phyloP scores from a whole-genome alignment of 2,329 filamentous ascomycete species.

The Didymella sp. region DNA sequence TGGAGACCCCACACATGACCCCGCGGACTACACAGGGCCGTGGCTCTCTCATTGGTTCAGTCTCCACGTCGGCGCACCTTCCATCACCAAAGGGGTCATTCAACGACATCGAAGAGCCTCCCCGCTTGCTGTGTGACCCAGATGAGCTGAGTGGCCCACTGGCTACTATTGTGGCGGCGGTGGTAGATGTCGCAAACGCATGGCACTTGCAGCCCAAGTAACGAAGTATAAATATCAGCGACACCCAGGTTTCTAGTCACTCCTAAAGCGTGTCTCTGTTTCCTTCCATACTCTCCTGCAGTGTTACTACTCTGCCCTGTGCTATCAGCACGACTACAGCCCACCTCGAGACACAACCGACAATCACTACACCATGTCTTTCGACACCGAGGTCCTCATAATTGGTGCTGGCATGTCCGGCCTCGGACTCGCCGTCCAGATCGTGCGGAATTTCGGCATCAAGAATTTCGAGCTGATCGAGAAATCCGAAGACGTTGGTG shows the following conservation, averaged over 20 bases:
- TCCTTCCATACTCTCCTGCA: not conserved
- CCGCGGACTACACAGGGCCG: slow-evolving; percentile 6
- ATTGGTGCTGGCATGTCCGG: slow-evolving; percentile 60
- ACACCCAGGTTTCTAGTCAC: not conserved
- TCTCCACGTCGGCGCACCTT: not conserved
- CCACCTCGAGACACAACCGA: not conserved
- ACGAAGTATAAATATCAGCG: slow-evolving; percentile 1
- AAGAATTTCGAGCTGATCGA: slow-evolving; percentile 55
- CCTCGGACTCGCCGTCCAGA: slow-evolving; percentile 56
- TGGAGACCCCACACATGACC: slow-evolving; percentile 14
- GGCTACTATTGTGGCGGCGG: not conserved
- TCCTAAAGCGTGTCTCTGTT: not conserved
- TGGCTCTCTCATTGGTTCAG: slow-evolving; percentile 6
- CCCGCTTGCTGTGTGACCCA: slow-evolving; percentile 6
- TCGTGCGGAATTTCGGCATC: slow-evolving; percentile 51
- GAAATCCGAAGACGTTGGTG: slow-evolving; percentile 50
- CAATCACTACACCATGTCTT: slow-evolving; percentile 32
- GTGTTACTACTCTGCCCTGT: not conserved
- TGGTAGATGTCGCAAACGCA: not conserved
- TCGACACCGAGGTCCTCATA: slow-evolving; percentile 57
- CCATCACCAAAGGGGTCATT: not conserved
- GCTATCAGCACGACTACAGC: not conserved
- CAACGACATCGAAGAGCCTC: slow-evolving; percentile 3
- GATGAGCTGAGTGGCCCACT: not conserved
- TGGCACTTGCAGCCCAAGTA: not conserved